Evolutionary conservation across 768 basidiomycete genomes (phyloP).

Genomic region (Tylopilus sp.): DNA sequence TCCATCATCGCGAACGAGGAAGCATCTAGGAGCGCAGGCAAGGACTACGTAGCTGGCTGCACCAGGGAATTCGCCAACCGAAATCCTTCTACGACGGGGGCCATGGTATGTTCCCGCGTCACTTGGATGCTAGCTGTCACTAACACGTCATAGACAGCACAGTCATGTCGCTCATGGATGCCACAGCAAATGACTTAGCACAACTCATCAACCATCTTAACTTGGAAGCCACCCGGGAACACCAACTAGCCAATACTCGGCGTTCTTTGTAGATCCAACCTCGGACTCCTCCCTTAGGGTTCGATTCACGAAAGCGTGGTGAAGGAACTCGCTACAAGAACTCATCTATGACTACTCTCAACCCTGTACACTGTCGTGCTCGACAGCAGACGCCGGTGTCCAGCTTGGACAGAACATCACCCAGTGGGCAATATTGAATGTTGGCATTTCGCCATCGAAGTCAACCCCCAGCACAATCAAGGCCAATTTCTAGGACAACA

Average conservation of each 20-base stretch:
- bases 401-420: constrained; percentile 55
- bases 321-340: constrained; percentile 35
- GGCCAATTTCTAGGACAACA: constrained; percentile 26
- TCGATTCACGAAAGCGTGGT: constrained; percentile 34
- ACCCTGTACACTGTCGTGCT: constrained; percentile 42
- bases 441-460: constrained; percentile 37
- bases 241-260: constrained; percentile 33
- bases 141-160: constrained; percentile 35
- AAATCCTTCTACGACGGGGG: constrained; percentile 48
- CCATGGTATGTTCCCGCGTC: constrained; percentile 31
- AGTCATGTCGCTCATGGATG: constrained; percentile 67
- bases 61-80: background rate
- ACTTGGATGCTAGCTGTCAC: background rate
- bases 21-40: constrained; percentile 53
- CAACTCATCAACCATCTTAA: constrained; percentile 78
- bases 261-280: constrained; percentile 13
- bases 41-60: background rate
- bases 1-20: constrained; percentile 46
- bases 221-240: constrained; percentile 70
- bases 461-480: constrained; percentile 19
- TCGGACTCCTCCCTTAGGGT: constrained; percentile 34
- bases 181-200: constrained; percentile 77
- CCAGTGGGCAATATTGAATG: constrained; percentile 54
- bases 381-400: constrained; percentile 17
- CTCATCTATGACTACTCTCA: constrained; percentile 45